A percentile compares a stretch with the other conserved stretches of the same genome.
These are phyloP conservation scores for Acacia concinna DNA, from an alignment of 331 rosid species.

Conservation along the genomic window DNA sequence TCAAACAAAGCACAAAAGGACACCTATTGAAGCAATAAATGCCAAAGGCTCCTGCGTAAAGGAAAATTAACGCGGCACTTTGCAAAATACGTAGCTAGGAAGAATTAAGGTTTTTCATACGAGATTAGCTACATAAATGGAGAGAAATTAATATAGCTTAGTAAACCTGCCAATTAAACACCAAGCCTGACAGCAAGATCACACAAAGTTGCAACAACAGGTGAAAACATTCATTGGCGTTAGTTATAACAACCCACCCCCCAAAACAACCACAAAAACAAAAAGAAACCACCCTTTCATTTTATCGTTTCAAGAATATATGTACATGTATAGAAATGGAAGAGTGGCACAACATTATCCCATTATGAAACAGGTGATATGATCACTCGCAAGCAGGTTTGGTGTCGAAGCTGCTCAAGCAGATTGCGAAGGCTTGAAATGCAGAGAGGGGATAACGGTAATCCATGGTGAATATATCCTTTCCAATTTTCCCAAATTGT, in stretches of 20 bases:
- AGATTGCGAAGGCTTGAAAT: conserved; percentile 86
- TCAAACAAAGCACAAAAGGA: conserved; percentile 29
- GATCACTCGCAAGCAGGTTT: conserved; percentile 90
- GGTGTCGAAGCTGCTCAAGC: conserved; percentile 92
- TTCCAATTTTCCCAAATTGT: conserved; percentile 87
- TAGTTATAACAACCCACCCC: conserved; percentile 24
- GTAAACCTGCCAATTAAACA: conserved; percentile 31
- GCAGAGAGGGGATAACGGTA: conserved; percentile 94
- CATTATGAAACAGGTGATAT: conserved; percentile 7
- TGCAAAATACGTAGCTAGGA: background rate
- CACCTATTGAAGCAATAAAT: conserved; percentile 11
- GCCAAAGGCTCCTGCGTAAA: conserved; percentile 25
- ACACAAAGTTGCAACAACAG: conserved; percentile 35
- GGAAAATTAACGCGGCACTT: background rate
- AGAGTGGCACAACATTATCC: conserved; percentile 25
- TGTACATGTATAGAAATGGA: conserved; percentile 43
- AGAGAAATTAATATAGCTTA: conserved; percentile 27
- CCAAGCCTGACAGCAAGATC: conserved; percentile 26
- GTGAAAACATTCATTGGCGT: conserved; percentile 33
- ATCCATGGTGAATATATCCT: conserved; percentile 91
- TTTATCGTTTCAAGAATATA: conserved; percentile 28
- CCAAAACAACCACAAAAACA: too few relatives aligned
- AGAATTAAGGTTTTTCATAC: background rate
- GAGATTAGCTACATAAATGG: conserved; percentile 12
- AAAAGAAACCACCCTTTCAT: background rate